Base-by-base conservation (phyloP, 495 filamentous ascomycete species). In the Cercophora sp. region DNA sequence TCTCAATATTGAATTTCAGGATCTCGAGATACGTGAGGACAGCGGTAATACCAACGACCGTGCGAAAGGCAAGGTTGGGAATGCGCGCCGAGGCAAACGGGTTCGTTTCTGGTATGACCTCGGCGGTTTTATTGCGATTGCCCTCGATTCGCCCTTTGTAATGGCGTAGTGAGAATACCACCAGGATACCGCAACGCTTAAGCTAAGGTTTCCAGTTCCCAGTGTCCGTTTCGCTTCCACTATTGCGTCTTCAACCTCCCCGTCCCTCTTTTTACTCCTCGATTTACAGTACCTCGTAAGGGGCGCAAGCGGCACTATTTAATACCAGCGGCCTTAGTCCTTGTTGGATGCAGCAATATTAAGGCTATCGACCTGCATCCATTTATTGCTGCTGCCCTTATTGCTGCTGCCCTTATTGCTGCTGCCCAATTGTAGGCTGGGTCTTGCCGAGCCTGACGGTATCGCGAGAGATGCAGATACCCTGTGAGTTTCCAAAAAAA, bases 1-100 rank as follows among this genome's bases (percentile, higher is more conserved):
- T 43, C 40, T 43, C 40, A 43, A 43, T 43, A 43, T 43, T 20
- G 40, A 43, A 43, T 43, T 43, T 15, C 40, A 43, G 40, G 40
- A 43, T 22, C 40, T 43, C 40, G 8, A 39, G 35, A 39, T 39
- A 39, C 35, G 35, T 15, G 35, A 39, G 35, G 35, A 39, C 35
- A 39, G 35, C 35, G 35, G 35, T 15, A 39, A 39, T 39, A 18
- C 6, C 35, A 15, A 39, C 8, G 35, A 39, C 15, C 35, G n/a
- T n/a, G n/a, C n/a, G n/a, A n/a, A n/a, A n/a, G n/a, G n/a, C n/a
- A n/a, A 43, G 40, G 40, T 24, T 43, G 20, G 20, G 40, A 43
- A 43, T 15, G 40, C n/a, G 35, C 35, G 35, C 35, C 35, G 35
- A 18, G 35, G 35, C 35, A 39, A 39, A 13, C 8, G 29, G 29